These are phyloP conservation scores for Arthromyces matolae DNA, from an alignment of 768 basidiomycete genomes.

Conservation along the genomic window DNA sequence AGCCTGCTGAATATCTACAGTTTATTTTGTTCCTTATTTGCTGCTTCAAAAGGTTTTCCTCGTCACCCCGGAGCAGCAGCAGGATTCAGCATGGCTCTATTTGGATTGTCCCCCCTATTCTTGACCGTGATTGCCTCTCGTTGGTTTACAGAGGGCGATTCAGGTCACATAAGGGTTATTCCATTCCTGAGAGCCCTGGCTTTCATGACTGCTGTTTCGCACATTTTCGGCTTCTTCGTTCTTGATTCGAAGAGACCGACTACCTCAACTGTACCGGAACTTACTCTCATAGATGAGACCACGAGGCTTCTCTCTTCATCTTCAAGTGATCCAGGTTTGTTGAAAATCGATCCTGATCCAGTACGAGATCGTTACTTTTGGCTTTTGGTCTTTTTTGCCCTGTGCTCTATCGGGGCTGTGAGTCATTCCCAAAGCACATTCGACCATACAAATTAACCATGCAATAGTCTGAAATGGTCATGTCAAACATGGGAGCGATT, in stretches of 20 bases:
- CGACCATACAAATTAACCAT: not conserved
- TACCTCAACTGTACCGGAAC: not conserved
- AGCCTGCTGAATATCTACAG: constrained; percentile 24
- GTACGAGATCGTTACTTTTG: constrained; percentile 60
- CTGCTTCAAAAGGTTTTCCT: constrained; percentile 70
- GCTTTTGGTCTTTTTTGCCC: constrained; percentile 49
- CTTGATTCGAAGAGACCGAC: constrained; percentile 23
- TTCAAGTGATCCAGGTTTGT: not conserved
- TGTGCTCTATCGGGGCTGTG: constrained; percentile 65
- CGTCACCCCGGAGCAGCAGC: constrained; percentile 60
- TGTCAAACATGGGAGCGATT: constrained; percentile 79
- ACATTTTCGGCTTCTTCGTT: constrained; percentile 50
- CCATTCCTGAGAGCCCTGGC: constrained; percentile 57
- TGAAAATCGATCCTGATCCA: constrained; percentile 33
- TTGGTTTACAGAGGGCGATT: constrained; percentile 49
- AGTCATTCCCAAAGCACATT: constrained; percentile 25
- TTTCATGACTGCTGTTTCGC: constrained; percentile 45
- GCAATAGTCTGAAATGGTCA: constrained; percentile 70
- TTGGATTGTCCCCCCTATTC: constrained; percentile 79
- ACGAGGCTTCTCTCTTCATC: constrained; percentile 26
- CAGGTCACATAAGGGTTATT: constrained; percentile 41
- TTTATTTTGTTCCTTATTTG: constrained; percentile 73
- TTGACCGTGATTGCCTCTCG: constrained; percentile 61
- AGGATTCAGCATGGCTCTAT: constrained; percentile 66
- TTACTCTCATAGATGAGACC: constrained; percentile 23